phyloP scores from a whole-genome alignment of 2,329 filamentous ascomycete genomes.

The Paecilomyces formosus region DNA sequence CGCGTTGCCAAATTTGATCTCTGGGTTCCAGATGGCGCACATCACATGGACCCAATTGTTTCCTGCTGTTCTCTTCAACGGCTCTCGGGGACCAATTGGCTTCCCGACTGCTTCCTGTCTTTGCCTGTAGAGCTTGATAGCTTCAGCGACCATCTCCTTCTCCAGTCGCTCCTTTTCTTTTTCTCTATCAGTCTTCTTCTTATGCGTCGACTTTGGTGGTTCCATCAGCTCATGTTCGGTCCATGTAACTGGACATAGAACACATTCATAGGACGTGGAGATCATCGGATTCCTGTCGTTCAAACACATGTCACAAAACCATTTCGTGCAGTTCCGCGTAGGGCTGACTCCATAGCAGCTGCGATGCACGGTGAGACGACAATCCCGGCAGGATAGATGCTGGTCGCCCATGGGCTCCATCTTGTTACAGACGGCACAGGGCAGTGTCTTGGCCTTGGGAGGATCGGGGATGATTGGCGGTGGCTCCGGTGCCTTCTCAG shows the following conservation, averaged over 20 bases:
- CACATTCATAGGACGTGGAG: slow-evolving; percentile 91
- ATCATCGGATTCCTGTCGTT: slow-evolving; percentile 90
- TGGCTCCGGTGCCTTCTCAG: slow-evolving; percentile 49
- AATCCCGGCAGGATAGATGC: slow-evolving; percentile 74
- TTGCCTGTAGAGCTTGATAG: slow-evolving; percentile 73
- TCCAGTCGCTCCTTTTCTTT: slow-evolving; percentile 81
- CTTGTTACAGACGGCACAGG: slow-evolving; percentile 77
- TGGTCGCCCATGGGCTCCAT: slow-evolving; percentile 65
- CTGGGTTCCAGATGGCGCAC: slow-evolving; percentile 84
- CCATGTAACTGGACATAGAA: slow-evolving; percentile 76
- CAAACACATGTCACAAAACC: slow-evolving; percentile 91
- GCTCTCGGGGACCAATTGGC: slow-evolving; percentile 76
- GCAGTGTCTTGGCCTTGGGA: slow-evolving; percentile 69
- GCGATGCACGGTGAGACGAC: slow-evolving; percentile 83
- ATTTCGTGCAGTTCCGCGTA: slow-evolving; percentile 62
- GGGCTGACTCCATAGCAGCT: slow-evolving; percentile 85
- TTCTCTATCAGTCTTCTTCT: slow-evolving; percentile 91
- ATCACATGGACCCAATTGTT: slow-evolving; percentile 98
- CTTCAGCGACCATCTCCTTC: slow-evolving; percentile 71
- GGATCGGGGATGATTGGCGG: slow-evolving; percentile 64
- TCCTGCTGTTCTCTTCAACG: slow-evolving; percentile 85
- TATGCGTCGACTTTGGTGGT: slow-evolving; percentile 65
- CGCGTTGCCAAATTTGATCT: slow-evolving; percentile 86
- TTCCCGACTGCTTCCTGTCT: slow-evolving; percentile 78
- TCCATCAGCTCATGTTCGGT: slow-evolving; percentile 81